phyloP scores from a whole-genome alignment of 1,284 basidiomycete genomes.

The Salmacisia buchloeana region DNA sequence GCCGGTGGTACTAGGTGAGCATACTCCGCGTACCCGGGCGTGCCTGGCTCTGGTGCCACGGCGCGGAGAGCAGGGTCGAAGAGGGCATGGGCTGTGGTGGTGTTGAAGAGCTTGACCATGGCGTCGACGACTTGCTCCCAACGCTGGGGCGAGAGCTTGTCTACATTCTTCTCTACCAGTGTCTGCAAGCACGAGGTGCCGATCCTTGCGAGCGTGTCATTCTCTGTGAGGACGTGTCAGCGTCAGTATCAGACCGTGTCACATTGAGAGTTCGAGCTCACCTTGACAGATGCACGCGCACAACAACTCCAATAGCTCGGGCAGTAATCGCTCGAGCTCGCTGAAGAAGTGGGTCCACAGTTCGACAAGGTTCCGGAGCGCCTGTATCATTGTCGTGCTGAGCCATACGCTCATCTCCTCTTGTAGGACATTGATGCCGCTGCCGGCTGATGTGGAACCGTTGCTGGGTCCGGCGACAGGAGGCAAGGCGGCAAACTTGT shows the following conservation, averaged over 20 bases:
- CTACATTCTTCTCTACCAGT: constrained; percentile 86
- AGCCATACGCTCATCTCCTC: constrained; percentile 99
- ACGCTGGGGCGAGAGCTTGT: constrained; percentile 72
- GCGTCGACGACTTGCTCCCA: constrained; percentile 92
- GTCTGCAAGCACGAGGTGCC: constrained; percentile 97
- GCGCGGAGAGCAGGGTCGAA: constrained; percentile 73
- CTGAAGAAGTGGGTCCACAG: constrained; percentile 95
- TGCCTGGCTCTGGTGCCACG: constrained; percentile 52
- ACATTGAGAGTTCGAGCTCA: constrained; percentile 51
- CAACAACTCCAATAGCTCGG: constrained; percentile 83
- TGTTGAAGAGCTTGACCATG: constrained; percentile 91
- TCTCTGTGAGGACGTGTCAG: constrained; percentile 29
- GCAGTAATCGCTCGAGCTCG: constrained; percentile 79
- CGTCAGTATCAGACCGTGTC: not conserved
- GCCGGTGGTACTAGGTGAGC: not conserved
- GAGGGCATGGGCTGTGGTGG: constrained; percentile 93
- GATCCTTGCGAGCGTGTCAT: constrained; percentile 90
- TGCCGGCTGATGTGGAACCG: not conserved
- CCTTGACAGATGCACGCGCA: constrained; percentile 99
- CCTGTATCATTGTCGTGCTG: constrained; percentile 98
- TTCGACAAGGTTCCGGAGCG: constrained; percentile 87
- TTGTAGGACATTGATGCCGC: constrained; percentile 53
- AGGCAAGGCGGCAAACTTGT: constrained; percentile 1
- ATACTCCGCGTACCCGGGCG: constrained; percentile 2
- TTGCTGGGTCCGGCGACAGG: not conserved